These are phyloP conservation scores for Aspergillus ochraceus DNA, from an alignment of 2,329 filamentous ascomycete species.

Conservation along the genomic window DNA sequence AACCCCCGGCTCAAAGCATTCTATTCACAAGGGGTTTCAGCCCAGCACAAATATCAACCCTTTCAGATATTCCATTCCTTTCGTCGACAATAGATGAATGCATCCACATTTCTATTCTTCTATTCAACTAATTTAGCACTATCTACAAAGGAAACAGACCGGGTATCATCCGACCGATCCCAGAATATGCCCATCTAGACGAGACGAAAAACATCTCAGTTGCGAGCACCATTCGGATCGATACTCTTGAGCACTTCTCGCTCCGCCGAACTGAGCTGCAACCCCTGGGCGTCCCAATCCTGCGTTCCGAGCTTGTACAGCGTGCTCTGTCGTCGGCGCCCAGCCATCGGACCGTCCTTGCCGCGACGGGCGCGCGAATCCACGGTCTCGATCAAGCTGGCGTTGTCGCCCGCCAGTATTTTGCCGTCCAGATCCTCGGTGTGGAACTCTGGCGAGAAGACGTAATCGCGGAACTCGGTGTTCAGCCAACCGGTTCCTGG, in stretches of 20 bases:
- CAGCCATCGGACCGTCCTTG: slow-evolving; percentile 32
- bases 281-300: slow-evolving; percentile 45
- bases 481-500: slow-evolving; percentile 73
- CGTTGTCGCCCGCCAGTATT: slow-evolving; percentile 39
- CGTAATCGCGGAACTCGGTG: slow-evolving; percentile 69
- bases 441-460: slow-evolving; percentile 57
- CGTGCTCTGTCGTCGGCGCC: slow-evolving; percentile 38
- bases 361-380: slow-evolving; percentile 45
- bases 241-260: slow-evolving; percentile 34
- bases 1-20: no score
- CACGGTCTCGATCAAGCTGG: slow-evolving; percentile 41
- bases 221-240: background rate
- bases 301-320: slow-evolving; percentile 42
- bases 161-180: background rate
- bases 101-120: background rate
- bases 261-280: slow-evolving; percentile 39
- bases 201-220: background rate
- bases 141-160: background rate
- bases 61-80: background rate
- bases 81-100: background rate
- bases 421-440: slow-evolving; percentile 46
- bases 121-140: background rate
- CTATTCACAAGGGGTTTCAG: no score
- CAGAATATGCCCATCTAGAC: background rate
- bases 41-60: no score